These are phyloP conservation scores for Tetrahymena thermophila DNA, from an alignment of 73 alveolate genomes.

Conservation along the genomic window DNA sequence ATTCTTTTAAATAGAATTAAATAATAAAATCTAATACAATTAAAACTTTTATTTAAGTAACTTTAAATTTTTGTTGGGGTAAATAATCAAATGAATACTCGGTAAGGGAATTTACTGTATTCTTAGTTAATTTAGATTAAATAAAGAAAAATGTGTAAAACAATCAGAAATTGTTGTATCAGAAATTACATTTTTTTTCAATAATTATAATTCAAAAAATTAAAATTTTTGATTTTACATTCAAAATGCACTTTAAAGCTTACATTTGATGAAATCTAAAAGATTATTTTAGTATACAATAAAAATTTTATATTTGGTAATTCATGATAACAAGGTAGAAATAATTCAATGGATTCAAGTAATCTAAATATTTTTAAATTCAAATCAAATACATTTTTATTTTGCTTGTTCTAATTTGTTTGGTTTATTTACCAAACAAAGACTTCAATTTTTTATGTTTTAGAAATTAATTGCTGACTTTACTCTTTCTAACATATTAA, in stretches of 20 bases:
- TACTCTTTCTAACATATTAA: background rate
- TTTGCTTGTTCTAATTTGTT: background rate
- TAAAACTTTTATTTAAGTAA: background rate
- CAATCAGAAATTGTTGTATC: background rate
- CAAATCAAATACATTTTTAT: no score
- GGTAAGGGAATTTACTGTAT: background rate
- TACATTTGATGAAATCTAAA: background rate
- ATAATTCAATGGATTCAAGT: background rate
- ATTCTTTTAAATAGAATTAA: no score
- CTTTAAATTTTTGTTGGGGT: background rate
- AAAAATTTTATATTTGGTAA: background rate
- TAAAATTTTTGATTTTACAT: background rate
- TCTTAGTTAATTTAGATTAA: no score
- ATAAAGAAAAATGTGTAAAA: no score
- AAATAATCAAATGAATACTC: no score
- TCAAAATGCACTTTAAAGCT: background rate
- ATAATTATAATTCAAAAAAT: no score
- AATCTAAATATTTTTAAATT: no score
- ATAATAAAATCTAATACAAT: no score
- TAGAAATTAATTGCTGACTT: background rate
- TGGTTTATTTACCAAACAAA: no score
- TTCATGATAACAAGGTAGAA: background rate
- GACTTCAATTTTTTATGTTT: no score
- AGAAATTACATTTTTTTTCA: background rate
- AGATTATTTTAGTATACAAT: no score